Conservation (phyloP, 1,139 yeast species). For the Keqinozyma sinolaborantium region DNA sequence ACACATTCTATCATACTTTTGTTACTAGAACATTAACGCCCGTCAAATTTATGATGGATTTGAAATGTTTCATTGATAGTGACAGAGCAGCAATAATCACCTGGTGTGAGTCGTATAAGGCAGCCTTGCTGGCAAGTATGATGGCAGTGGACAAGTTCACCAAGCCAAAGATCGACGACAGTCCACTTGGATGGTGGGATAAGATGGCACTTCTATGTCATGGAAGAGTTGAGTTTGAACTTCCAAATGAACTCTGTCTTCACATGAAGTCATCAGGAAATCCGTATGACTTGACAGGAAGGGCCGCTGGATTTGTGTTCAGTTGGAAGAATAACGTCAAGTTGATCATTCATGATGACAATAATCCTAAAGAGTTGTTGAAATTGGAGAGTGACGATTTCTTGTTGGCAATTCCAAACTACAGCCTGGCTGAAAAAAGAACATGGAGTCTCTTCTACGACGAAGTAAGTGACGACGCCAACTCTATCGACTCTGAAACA, state of each 20-base stretch:
- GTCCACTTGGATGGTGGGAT: constrained; percentile 79
- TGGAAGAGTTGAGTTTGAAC: constrained; percentile 53
- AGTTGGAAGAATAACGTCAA: constrained; percentile 69
- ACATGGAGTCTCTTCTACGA: constrained; percentile 36
- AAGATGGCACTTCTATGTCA: constrained; percentile 36
- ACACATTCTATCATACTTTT: constrained; percentile 37
- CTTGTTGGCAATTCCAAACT: constrained; percentile 63
- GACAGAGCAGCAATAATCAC: constrained; percentile 39
- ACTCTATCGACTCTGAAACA: constrained; percentile 23
- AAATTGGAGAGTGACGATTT: constrained; percentile 64
- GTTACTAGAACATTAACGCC: constrained; percentile 46
- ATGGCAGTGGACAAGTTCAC: constrained; percentile 53
- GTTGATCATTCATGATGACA: constrained; percentile 58
- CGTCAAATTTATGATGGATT: constrained; percentile 36
- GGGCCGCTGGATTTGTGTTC: constrained; percentile 75
- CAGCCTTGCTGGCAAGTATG: constrained; percentile 33
- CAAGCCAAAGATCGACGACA: constrained; percentile 77
- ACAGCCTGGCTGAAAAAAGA: constrained; percentile 30
- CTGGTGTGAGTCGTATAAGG: constrained; percentile 44
- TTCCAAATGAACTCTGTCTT: constrained; percentile 47
- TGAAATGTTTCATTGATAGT: constrained; percentile 30
- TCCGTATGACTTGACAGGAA: constrained; percentile 72
- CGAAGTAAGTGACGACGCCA: constrained; percentile 16
- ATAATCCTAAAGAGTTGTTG: constrained; percentile 60
- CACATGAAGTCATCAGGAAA: constrained; percentile 65